Base-by-base conservation (phyloP, 1,139 yeast genomes). In the Neolecta irregularis region DNA sequence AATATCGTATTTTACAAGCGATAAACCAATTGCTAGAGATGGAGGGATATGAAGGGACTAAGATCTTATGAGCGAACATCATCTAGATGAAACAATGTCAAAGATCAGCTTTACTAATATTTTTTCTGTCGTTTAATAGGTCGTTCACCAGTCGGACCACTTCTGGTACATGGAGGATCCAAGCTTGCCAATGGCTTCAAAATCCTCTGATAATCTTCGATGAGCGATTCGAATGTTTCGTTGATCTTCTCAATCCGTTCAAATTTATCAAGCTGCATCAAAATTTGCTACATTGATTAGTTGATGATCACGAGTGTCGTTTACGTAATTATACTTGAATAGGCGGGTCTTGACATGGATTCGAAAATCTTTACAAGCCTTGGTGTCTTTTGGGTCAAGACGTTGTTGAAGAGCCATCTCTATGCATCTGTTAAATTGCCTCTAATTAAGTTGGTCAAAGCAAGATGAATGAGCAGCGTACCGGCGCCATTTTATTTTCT, bases 361-460 rank as follows among this genome's bases (percentile, higher is more conserved):
- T 37, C 92, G 61, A 13, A 72, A 61, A 15, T 61, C 59, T 34
- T 57, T 51, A 33, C 56, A 50, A 19, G 47, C 48, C 16, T 39
- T 44, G n/a, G 38, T 42, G 8, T 54, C 52, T 2, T 47, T 39
- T 20, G 56, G 53, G 15, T 35, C 37, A 8, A 44, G 40, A 18
- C 61, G 54, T 45, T 69, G 63, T 16, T 78, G 57, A 26, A 77
- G 57, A 1, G 70, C 63, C 80, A 85, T 75, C 51, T 88, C 96
- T 11, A 77, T 48, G 35, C 81, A 62, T 42, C 95, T 62, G 36
- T 69, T 65, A 48, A 81, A 74, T 54, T 85, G 96, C 42, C 93
- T 65, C 40, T 30, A 26, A 15, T 13, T 35, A 21, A 17, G 32
- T 17, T 36, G 34, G 4, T 32, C 30, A 15, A 32, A 33, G 9